Percentiles rank a stretch among this genome's conserved stretches.
Evolutionary conservation across 208 protist species (phyloP).

Genomic region (Strigomonas galati): DNA sequence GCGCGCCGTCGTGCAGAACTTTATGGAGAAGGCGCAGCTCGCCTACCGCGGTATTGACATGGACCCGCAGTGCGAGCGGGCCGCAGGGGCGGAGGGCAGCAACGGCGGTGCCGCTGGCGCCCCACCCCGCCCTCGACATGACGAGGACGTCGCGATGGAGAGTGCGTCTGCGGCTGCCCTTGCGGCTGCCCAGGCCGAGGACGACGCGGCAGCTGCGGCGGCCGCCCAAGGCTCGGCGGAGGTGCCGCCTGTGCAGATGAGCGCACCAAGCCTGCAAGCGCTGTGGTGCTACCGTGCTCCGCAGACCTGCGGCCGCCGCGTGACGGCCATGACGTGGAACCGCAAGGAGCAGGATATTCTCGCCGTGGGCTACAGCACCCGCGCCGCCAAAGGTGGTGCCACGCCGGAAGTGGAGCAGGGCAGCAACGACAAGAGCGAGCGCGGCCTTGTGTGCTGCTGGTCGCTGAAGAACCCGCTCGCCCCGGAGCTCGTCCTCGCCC

Average conservation of each 20-base stretch:
- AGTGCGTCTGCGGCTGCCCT: too few species aligned
- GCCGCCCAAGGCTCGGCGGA: background rate
- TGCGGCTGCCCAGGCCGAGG: background rate
- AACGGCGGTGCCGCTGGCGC: constrained; percentile 3
- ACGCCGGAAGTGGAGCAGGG: background rate
- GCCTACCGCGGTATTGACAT: constrained; percentile 80
- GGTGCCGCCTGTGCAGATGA: background rate
- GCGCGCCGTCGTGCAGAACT: constrained; percentile 90
- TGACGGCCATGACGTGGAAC: constrained; percentile 94
- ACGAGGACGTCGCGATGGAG: constrained; percentile 9
- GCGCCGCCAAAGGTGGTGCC: constrained; percentile 4
- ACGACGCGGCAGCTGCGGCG: background rate
- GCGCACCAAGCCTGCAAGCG: constrained; percentile 51
- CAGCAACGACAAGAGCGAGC: background rate
- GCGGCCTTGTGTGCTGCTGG: constrained; percentile 94
- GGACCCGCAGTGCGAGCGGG: constrained; percentile 18
- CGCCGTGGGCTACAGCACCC: constrained; percentile 44
- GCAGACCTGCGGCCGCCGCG: constrained; percentile 65
- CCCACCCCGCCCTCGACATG: background rate
- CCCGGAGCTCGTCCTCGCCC: constrained; percentile 86
- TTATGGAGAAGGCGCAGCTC: constrained; percentile 81
- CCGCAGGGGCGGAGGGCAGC: background rate
- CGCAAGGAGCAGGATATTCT: constrained; percentile 81
- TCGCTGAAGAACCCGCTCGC: constrained; percentile 95
- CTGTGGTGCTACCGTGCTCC: constrained; percentile 88